Percentiles rank a stretch among this genome's conserved stretches.
Evolutionary conservation across 2,329 filamentous ascomycete genomes (phyloP).

Genomic region (Ceratocystis albifundus): DNA sequence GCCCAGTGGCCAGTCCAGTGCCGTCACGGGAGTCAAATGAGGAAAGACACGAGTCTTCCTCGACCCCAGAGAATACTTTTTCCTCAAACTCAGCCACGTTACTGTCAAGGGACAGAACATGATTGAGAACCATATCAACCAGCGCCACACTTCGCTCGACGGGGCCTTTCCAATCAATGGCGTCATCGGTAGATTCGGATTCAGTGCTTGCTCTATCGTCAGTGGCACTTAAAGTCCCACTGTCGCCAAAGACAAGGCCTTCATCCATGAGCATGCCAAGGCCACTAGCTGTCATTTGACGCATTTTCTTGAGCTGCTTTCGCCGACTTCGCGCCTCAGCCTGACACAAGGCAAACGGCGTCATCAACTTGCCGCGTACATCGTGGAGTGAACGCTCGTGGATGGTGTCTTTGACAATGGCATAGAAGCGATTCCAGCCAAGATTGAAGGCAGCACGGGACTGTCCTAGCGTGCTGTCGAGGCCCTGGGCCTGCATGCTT

Average conservation of each 20-base stretch:
- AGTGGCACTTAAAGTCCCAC: not conserved
- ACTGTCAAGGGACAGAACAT: constrained; percentile 53
- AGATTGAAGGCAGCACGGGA: constrained; percentile 26
- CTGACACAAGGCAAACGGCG: constrained; percentile 64
- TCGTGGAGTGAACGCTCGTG: constrained; percentile 59
- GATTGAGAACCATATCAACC: constrained; percentile 73
- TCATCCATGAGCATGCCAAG: constrained; percentile 82
- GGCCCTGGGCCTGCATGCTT: constrained; percentile 26
- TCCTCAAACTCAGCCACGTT: constrained; percentile 54
- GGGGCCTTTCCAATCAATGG: constrained; percentile 52
- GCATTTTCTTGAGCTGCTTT: constrained; percentile 55
- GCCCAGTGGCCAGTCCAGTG: constrained; percentile 32
- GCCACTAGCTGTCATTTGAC: constrained; percentile 72
- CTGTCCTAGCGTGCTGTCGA: constrained; percentile 11
- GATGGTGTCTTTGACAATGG: constrained; percentile 64
- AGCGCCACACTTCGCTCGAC: constrained; percentile 70
- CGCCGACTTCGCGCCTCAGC: constrained; percentile 67
- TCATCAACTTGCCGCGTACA: constrained; percentile 60
- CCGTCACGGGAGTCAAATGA: constrained; percentile 18
- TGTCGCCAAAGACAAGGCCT: constrained; percentile 54
- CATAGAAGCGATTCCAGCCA: constrained; percentile 63
- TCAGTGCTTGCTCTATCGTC: constrained; percentile 31
- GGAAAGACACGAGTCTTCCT: constrained; percentile 48
- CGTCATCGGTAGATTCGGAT: constrained; percentile 31
- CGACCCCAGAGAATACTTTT: constrained; percentile 50